These are phyloP conservation scores for Volvox carteri DNA, from an alignment of 163 green algal genomes.

Conservation along the genomic window DNA sequence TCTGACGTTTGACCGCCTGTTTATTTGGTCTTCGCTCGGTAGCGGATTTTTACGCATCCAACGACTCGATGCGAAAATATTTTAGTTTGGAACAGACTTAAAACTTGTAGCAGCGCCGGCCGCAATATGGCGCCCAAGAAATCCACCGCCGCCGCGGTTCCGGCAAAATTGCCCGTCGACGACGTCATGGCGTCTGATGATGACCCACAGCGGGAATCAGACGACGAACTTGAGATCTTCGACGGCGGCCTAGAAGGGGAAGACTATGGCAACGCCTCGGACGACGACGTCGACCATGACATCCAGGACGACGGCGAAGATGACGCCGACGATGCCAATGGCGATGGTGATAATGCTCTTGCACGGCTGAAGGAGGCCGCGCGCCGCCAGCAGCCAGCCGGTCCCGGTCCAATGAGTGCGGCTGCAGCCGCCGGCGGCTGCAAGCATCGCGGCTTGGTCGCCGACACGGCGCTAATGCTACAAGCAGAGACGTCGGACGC, in stretches of 20 bases:
- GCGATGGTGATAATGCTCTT: not conserved
- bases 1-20: too few relatives aligned
- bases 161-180: slow-evolving; percentile 23
- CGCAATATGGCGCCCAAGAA: slow-evolving; percentile 5
- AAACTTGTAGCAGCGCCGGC: not conserved
- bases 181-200: slow-evolving; percentile 31
- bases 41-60: too few relatives aligned
- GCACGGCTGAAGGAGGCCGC: not conserved
- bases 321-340: not conserved
- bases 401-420: not conserved
- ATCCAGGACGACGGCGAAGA: slow-evolving; percentile 14
- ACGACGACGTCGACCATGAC: not conserved
- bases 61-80: too few relatives aligned
- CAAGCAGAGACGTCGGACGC: slow-evolving; percentile 4
- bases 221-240: not conserved
- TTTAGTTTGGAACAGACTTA: too few relatives aligned
- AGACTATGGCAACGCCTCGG: not conserved
- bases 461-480: not conserved
- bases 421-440: slow-evolving; percentile 9
- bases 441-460: not conserved
- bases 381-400: slow-evolving; percentile 6
- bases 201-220: not conserved
- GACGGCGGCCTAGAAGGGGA: not conserved
- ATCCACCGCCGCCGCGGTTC: not conserved
- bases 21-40: too few relatives aligned